phyloP scores from a whole-genome alignment of 306 rosid species.

The Quercus alba region DNA sequence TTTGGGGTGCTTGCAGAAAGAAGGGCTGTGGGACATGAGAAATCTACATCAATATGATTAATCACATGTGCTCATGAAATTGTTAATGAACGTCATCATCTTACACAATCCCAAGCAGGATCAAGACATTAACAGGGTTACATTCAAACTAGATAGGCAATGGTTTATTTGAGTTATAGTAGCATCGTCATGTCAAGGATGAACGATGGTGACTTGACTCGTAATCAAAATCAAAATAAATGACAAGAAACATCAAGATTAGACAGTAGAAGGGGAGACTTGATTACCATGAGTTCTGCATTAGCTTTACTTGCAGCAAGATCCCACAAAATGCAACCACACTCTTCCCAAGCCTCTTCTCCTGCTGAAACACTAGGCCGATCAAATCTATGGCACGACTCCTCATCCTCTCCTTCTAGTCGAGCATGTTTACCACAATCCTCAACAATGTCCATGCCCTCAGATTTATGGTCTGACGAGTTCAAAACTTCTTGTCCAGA shows the following conservation, averaged over 20 bases:
- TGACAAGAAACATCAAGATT: neutral
- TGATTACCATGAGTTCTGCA: slow-evolving; percentile 84
- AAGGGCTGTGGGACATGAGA: neutral
- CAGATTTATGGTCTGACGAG: slow-evolving; percentile 18
- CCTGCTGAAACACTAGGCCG: slow-evolving; percentile 11
- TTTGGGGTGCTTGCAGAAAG: neutral
- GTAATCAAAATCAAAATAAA: neutral
- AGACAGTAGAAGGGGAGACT: neutral
- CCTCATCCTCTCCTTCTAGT: slow-evolving; percentile 23
- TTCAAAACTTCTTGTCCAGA: slow-evolving; percentile 4
- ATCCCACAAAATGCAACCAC: slow-evolving; percentile 91
- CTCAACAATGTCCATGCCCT: slow-evolving; percentile 46
- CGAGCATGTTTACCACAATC: slow-evolving; percentile 26
- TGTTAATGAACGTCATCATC: neutral
- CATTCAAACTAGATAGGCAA: neutral
- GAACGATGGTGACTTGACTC: neutral
- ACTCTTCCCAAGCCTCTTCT: slow-evolving; percentile 75
- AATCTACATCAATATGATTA: neutral
- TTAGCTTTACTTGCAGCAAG: slow-evolving; percentile 75
- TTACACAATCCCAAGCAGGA: neutral
- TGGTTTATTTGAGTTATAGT: neutral
- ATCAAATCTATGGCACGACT: slow-evolving; percentile 10
- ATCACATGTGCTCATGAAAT: neutral
- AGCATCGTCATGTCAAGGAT: neutral
- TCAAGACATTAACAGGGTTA: neutral